Base-by-base conservation (phyloP, 441 rosid genomes). In the Erysimum cheiri region DNA sequence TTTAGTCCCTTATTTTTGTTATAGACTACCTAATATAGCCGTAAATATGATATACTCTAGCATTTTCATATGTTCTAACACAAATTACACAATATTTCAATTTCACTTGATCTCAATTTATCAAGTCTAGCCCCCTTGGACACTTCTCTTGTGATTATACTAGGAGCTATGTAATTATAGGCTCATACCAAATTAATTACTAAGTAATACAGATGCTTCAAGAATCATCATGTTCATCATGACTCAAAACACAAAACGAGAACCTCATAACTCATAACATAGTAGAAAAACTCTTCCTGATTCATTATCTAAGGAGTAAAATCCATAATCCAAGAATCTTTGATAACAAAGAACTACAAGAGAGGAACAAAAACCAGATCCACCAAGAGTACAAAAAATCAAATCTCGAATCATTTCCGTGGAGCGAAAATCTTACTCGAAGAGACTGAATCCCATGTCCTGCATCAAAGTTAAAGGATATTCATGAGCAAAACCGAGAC, bases 381-480 rank as follows among this genome's bases (percentile, higher is more conserved):
- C 56, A 19, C 36, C 39, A 44, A 61, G 22, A 54, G 26, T 4
- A 54, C n/a, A 15, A 31, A 14, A 54, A 32, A 54, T 32, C 26
- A 39, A 62, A 64, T 52, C 65, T 39, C 39, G 6, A 17, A 39
- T 54, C 66, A 44, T 14, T 14, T 8, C 52, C 29, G 4, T 19
- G 2, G 0, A 5, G 14, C 2, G 4, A 55, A 62, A 58, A 62
- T 50, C 71, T 79, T 82, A 86, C 76, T 84, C 88, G 7, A 86
- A 86, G 48, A 86, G 87, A 58, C 91, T 82, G 84, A 86, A 84
- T 33, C 91, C 88, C 91, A 86, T 81, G 50, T 86, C 88, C 90
- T 86, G 85, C 74, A 81, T 11, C 37, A 65, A 57, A 40, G 7
- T 0, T 4, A 0, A 36, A 9, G 1, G 1, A 19, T 3, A n/a